Evolutionary conservation across 2,329 filamentous ascomycete genomes (phyloP).

Genomic region (Plectosphaerella plurivora): DNA sequence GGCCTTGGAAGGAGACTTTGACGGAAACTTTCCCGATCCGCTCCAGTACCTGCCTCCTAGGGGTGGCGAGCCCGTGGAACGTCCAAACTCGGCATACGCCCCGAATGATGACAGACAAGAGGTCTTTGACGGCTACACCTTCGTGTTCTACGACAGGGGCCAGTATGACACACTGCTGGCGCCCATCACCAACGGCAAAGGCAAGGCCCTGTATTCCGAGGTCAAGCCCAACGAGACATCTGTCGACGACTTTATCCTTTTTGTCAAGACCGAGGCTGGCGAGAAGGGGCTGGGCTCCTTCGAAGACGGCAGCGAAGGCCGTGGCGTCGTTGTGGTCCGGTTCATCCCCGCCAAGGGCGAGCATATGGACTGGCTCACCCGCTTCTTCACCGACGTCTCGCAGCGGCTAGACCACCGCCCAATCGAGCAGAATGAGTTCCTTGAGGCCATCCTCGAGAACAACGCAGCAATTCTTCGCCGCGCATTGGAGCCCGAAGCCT

Average conservation of each 20-base stretch:
- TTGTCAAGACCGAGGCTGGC: slow-evolving; percentile 69
- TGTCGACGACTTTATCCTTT: slow-evolving; percentile 72
- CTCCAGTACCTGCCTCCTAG: slow-evolving; percentile 66
- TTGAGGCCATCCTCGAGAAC: slow-evolving; percentile 81
- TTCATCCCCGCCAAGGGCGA: slow-evolving; percentile 57
- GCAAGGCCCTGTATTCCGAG: slow-evolving; percentile 70
- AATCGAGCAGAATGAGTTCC: slow-evolving; percentile 84
- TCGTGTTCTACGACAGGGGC: slow-evolving; percentile 73
- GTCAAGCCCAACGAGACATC: slow-evolving; percentile 60
- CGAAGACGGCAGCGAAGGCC: slow-evolving; percentile 57
- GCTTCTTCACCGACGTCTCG: slow-evolving; percentile 67
- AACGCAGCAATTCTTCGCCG: slow-evolving; percentile 70
- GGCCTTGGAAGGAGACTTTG: slow-evolving; percentile 74
- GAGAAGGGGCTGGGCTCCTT: slow-evolving; percentile 66
- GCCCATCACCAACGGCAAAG: slow-evolving; percentile 72
- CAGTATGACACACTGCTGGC: slow-evolving; percentile 75
- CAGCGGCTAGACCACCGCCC: slow-evolving; percentile 72
- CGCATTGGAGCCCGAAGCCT: slow-evolving; percentile 49
- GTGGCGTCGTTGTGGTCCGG: slow-evolving; percentile 75
- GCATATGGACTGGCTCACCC: slow-evolving; percentile 60
- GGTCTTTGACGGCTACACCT: slow-evolving; percentile 83
- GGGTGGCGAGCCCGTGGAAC: slow-evolving; percentile 69
- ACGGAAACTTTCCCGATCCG: slow-evolving; percentile 72
- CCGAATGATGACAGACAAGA: slow-evolving; percentile 63
- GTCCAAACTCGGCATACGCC: slow-evolving; percentile 63